Conservation (phyloP, 768 basidiomycete genomes). For the Lenzites betulinus region DNA sequence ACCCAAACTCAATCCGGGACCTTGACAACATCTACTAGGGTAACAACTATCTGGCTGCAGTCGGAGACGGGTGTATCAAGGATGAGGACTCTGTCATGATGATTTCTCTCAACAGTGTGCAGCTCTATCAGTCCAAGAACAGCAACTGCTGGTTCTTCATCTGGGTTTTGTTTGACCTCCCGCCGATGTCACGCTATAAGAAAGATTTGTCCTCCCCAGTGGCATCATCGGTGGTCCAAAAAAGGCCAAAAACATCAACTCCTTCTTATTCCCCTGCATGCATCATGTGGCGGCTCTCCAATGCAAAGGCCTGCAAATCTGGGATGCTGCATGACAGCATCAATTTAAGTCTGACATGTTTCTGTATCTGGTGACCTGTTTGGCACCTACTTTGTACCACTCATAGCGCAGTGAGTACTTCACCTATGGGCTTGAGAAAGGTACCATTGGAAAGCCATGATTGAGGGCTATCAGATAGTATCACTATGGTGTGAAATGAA, state of each 20-base stretch:
- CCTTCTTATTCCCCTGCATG: slow-evolving; percentile 34
- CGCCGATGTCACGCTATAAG: slow-evolving; percentile 32
- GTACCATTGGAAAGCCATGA: no score
- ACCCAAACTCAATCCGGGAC: no score
- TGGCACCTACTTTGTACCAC: no score
- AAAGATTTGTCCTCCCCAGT: slow-evolving; percentile 30
- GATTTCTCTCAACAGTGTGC: slow-evolving; percentile 27
- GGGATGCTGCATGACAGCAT: no score
- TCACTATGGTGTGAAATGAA: no score
- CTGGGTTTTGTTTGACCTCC: slow-evolving; percentile 29
- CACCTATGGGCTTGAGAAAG: no score
- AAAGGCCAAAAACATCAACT: slow-evolving; percentile 35
- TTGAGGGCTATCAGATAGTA: no score
- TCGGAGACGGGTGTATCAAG: not conserved
- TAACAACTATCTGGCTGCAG: no score
- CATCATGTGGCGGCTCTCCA: slow-evolving; percentile 32
- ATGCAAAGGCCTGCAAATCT: slow-evolving; percentile 31
- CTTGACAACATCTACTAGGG: no score
- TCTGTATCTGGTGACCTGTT: no score
- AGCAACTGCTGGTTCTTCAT: slow-evolving; percentile 38
- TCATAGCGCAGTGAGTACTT: no score
- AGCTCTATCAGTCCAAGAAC: slow-evolving; percentile 31
- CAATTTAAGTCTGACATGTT: no score
- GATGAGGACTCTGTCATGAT: slow-evolving; percentile 26
- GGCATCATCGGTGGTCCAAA: slow-evolving; percentile 34